These are phyloP conservation scores for Prunus davidiana DNA, from an alignment of 306 rosid genomes.

Conservation along the genomic window DNA sequence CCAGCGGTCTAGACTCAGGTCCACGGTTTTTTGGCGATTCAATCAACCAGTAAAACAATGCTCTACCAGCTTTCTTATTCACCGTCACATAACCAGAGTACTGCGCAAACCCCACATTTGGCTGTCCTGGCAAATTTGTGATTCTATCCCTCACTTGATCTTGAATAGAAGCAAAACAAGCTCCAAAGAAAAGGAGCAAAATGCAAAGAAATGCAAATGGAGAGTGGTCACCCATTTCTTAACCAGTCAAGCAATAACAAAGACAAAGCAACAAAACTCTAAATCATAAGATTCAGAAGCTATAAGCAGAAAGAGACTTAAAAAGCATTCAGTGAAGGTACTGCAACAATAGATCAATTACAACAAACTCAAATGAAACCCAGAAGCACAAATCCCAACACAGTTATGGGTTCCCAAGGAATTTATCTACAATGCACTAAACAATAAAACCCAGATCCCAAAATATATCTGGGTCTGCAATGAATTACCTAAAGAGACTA, in stretches of 20 bases:
- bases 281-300: not conserved
- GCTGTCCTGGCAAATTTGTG: slow-evolving; percentile 75
- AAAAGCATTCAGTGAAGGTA: not conserved
- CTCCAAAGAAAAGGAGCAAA: slow-evolving; percentile 40
- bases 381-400: slow-evolving; percentile 36
- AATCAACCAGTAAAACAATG: slow-evolving; percentile 87
- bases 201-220: slow-evolving; percentile 36
- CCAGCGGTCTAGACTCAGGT: slow-evolving; percentile 75
- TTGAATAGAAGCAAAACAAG: slow-evolving; percentile 41
- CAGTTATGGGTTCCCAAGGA: slow-evolving; percentile 18
- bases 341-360: not conserved
- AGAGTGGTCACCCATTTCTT: slow-evolving; percentile 45
- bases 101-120: slow-evolving; percentile 70
- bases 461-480: slow-evolving; percentile 9
- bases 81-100: slow-evolving; percentile 91
- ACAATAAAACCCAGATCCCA: slow-evolving; percentile 21
- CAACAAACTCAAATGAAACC: not conserved
- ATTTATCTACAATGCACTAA: not conserved
- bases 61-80: slow-evolving; percentile 69
- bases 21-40: slow-evolving; percentile 62
- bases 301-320: slow-evolving; percentile 3
- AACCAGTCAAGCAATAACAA: not conserved
- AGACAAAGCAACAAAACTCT: not conserved
- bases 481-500: not conserved
- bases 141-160: slow-evolving; percentile 79